Conservation (phyloP, 805 yeast genomes). For the Nakazawaea sp. region DNA sequence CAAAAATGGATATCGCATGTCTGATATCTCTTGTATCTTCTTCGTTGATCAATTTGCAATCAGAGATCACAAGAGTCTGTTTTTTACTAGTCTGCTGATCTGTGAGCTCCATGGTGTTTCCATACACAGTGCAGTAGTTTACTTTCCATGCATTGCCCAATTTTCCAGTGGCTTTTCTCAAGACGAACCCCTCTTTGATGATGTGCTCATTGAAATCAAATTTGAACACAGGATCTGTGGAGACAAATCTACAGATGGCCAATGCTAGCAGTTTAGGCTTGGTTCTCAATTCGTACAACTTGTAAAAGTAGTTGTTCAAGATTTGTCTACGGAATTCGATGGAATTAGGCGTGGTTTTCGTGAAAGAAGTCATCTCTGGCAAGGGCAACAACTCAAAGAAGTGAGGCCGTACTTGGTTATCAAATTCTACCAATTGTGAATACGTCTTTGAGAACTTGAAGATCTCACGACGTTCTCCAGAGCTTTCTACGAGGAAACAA, state of each 20-base stretch:
- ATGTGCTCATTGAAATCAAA: conserved; percentile 12
- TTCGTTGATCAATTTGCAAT: conserved; percentile 22
- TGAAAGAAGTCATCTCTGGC: conserved; percentile 58
- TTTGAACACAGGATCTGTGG: conserved; percentile 48
- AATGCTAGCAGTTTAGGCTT: conserved; percentile 46
- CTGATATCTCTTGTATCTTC: conserved; percentile 34
- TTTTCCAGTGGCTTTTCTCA: conserved; percentile 9
- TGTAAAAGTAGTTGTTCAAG: conserved; percentile 52
- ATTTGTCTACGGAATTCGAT: conserved; percentile 54
- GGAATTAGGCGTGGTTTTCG: conserved; percentile 52
- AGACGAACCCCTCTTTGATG: conserved; percentile 12
- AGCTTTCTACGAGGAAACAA: conserved; percentile 25
- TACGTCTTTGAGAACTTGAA: conserved; percentile 69
- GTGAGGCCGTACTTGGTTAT: conserved; percentile 48
- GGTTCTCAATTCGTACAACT: conserved; percentile 50
- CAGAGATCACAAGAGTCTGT: conserved; percentile 47
- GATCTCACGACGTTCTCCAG: conserved; percentile 54
- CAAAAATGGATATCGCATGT: conserved; percentile 55
- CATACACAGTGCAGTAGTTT: conserved; percentile 5
- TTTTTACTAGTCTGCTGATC: conserved; percentile 5
- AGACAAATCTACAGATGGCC: conserved; percentile 56
- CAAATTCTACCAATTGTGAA: conserved; percentile 54
- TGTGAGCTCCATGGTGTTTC: conserved; percentile 1
- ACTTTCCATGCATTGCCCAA: conserved; percentile 12
- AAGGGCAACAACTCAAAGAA: conserved; percentile 52